phyloP scores from a whole-genome alignment of 192 early-diverging fungal species.

The Coemansia sp. region DNA sequence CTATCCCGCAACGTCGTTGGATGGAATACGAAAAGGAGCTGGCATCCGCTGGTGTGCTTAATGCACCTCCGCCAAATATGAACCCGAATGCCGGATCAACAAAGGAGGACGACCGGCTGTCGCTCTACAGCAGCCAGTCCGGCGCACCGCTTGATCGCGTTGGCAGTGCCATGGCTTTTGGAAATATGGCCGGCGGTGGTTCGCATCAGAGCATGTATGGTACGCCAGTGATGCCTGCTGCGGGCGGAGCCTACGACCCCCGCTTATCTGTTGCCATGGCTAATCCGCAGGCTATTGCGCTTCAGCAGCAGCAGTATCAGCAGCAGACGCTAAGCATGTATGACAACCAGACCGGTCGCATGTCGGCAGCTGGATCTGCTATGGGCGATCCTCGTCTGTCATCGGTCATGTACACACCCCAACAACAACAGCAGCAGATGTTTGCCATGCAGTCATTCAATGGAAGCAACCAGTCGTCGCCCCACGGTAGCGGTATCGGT shows the following conservation, averaged over 20 bases:
- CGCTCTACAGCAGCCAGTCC: conserved; percentile 33
- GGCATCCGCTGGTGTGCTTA: conserved; percentile 47
- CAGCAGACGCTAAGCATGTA: conserved; percentile 12
- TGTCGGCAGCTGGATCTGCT: conserved; percentile 9
- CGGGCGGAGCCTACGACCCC: conserved; percentile 19
- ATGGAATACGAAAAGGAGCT: conserved; percentile 82
- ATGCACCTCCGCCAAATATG: conserved; percentile 43
- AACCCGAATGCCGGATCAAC: conserved; percentile 29
- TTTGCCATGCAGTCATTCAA: conserved; percentile 10
- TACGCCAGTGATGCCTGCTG: conserved; percentile 4
- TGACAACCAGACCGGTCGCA: conserved; percentile 15
- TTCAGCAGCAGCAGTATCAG: conserved; percentile 39
- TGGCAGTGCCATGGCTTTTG: conserved; percentile 40
- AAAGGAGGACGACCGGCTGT: conserved; percentile 30
- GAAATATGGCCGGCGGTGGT: conserved; percentile 11
- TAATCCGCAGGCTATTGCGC: conserved; percentile 33
- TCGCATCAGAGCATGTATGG: conserved; percentile 39
- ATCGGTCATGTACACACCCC: conserved; percentile 29
- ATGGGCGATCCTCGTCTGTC: conserved; percentile 32
- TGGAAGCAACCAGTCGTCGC: conserved; percentile 18
- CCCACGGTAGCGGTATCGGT: conserved; percentile 13
- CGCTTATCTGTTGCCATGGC: conserved; percentile 41
- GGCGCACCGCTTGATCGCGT: conserved; percentile 35
- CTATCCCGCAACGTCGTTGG: conserved; percentile 86
- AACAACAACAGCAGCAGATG: conserved; percentile 8